Conservation (phyloP, 176 grass and related monocot species). For the Elymus sibiricus region DNA sequence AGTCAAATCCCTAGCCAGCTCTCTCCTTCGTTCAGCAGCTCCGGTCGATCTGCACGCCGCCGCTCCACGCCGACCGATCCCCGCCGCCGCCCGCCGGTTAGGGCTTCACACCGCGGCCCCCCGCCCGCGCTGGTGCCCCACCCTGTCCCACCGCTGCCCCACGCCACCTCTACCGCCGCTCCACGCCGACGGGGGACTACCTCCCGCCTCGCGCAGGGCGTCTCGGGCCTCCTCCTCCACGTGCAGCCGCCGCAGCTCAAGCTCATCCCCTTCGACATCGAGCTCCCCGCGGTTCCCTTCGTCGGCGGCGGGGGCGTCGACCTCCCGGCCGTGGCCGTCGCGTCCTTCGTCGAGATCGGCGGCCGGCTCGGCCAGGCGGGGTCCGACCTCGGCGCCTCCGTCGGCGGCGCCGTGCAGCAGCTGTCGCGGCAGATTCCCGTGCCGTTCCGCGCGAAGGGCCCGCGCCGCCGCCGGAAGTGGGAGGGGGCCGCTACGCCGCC, state of each 20-base stretch:
- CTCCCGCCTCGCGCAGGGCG: conserved; percentile 78
- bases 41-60: too few relatives aligned
- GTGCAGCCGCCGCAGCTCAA: conserved; percentile 56
- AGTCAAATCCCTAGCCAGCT: too few relatives aligned
- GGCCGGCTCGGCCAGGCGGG: conserved; percentile 79
- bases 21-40: too few relatives aligned
- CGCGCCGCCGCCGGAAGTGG: conserved; percentile 18
- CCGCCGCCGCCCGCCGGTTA: too few relatives aligned
- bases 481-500: not conserved
- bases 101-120: too few relatives aligned
- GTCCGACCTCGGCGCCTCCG: conserved; percentile 54
- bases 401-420: conserved; percentile 71
- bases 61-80: too few relatives aligned
- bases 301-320: conserved; percentile 1
- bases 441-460: conserved; percentile 47
- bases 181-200: too few relatives aligned
- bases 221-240: conserved; percentile 82
- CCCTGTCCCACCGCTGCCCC: too few relatives aligned
- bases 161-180: too few relatives aligned
- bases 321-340: conserved; percentile 45
- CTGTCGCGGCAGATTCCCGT: conserved; percentile 52
- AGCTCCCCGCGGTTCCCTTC: conserved; percentile 41
- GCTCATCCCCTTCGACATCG: conserved; percentile 50
- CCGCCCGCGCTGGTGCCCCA: too few relatives aligned
- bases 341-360: conserved; percentile 75